Percentiles rank a stretch among this genome's conserved stretches.
phyloP scores from a whole-genome alignment of 176 grass and related monocot genomes.

The Cenchrus americanus region DNA sequence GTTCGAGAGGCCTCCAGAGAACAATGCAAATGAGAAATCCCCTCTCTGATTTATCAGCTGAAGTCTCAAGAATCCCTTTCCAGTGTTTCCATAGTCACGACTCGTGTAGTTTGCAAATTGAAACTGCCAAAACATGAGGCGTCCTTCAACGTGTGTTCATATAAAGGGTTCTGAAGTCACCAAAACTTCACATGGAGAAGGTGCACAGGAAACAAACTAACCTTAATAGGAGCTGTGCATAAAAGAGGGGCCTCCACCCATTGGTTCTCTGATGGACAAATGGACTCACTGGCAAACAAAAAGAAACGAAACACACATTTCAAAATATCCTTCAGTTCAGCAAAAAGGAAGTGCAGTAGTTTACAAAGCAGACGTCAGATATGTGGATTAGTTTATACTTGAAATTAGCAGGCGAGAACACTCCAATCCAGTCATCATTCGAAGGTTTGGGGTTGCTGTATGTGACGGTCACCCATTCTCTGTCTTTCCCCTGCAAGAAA shows the following conservation, averaged over 20 bases:
- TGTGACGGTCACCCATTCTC: slow-evolving; percentile 76
- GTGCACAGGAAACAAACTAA: slow-evolving; percentile 21
- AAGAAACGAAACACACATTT: not conserved
- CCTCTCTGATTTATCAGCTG: slow-evolving; percentile 91
- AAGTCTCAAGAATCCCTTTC: slow-evolving; percentile 80
- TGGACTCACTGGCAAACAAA: slow-evolving; percentile 58
- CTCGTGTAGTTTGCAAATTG: slow-evolving; percentile 80
- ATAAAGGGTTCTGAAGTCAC: not conserved
- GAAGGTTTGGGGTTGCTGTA: slow-evolving; percentile 67
- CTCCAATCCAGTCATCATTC: slow-evolving; percentile 88
- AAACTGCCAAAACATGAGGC: slow-evolving; percentile 58
- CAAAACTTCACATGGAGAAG: not conserved
- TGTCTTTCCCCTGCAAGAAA: slow-evolving; percentile 61
- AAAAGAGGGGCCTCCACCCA: slow-evolving; percentile 72
- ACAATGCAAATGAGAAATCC: slow-evolving; percentile 89
- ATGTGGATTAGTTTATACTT: slow-evolving; percentile 52
- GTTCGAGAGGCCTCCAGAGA: slow-evolving; percentile 76
- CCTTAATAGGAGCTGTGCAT: slow-evolving; percentile 94
- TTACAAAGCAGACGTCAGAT: not conserved
- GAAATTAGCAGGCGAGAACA: slow-evolving; percentile 95
- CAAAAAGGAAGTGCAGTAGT: not conserved
- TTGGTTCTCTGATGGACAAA: slow-evolving; percentile 65
- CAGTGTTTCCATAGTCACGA: slow-evolving; percentile 53
- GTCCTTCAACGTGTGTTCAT: slow-evolving; percentile 19
- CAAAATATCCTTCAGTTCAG: slow-evolving; percentile 11